A percentile compares a stretch with the other conserved stretches of the same genome.
Evolutionary conservation across 768 basidiomycete genomes (phyloP).

Genomic region (Rhizopogon rudus): DNA sequence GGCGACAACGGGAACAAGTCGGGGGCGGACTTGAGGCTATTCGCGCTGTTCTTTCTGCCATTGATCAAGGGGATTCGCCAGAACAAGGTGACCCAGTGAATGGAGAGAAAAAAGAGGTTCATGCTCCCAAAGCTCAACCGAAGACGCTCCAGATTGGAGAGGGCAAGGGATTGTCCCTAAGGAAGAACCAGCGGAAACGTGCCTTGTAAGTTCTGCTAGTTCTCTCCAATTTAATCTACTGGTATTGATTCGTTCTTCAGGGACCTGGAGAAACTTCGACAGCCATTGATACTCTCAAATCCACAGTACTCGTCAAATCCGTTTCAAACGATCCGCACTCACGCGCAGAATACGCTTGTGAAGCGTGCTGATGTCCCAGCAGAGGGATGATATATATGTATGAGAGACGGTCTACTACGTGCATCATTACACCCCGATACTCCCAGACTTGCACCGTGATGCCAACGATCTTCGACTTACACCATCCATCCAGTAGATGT

Average conservation of each 20-base stretch:
- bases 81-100: slow-evolving; percentile 12
- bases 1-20: slow-evolving; percentile 59
- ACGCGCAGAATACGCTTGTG: slow-evolving; percentile 73
- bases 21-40: slow-evolving; percentile 47
- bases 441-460: neutral
- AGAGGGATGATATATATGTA: neutral
- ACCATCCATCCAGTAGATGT: neutral
- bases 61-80: slow-evolving; percentile 36
- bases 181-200: slow-evolving; percentile 58
- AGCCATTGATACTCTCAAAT: slow-evolving; percentile 64
- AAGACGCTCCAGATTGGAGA: slow-evolving; percentile 61
- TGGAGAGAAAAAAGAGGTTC: slow-evolving; percentile 14
- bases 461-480: neutral
- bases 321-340: slow-evolving; percentile 73
- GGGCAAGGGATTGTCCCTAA: slow-evolving; percentile 54
- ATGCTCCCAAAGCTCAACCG: slow-evolving; percentile 11
- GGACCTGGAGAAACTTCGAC: slow-evolving; percentile 59
- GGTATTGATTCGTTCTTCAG: slow-evolving; percentile 31
- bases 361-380: slow-evolving; percentile 33
- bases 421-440: neutral
- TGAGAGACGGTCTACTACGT: neutral
- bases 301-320: slow-evolving; percentile 64
- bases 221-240: slow-evolving; percentile 1
- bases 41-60: slow-evolving; percentile 47
- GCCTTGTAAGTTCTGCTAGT: slow-evolving; percentile 49